Evolutionary conservation across 306 rosid species (phyloP), one percentile per base, ranked within the genome.

Genomic region (Ormosia semicastrata): DNA sequence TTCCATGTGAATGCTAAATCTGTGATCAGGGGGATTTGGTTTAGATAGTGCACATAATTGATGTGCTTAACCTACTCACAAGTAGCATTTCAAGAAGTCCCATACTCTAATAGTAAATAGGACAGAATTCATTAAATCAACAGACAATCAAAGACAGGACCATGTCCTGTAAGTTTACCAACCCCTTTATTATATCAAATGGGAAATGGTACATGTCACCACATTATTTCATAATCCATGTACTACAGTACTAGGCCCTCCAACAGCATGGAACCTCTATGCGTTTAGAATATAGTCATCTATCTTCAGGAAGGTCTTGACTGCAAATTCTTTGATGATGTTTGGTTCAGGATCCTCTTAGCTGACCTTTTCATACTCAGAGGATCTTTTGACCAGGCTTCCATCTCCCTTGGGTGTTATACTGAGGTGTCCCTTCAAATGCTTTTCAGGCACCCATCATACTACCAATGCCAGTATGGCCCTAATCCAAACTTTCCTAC

Each of bases 291-390:
- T 10, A 78, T 87, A 92, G 24, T 7, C 90, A 82, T 94, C 98
- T 0, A 94, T 85, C 87, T 94, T 94, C 0, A 33, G 29, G 80
- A 94, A 91, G 85, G 91, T 94, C 89, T 90, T 92, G 54, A 75
- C 89, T 0, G 81, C 98, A 85, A 94, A 94, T 11, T 92, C 97
- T 78, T 91, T 91, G 66, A 94, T 79, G 50, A 78, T 5, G 12
- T 78, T 73, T 36, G 97, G 98, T 53, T 91, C 93, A 5, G 94
- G 87, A 71, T 91, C 8, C n/a, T 94, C 92, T 6, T 52, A 76
- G 7, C 73, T 83, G 2, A 79, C 85, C 82, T 92, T 94, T 68
- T 87, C 86, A 68, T 46, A 94, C 81, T 87, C 98, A 50, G 88
- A 90, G 0, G 76, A 15, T 97, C 97, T 92, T 33, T 89, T 92